These are phyloP conservation scores for Citrullus amarus DNA, from an alignment of 306 rosid species.

Conservation along the genomic window DNA sequence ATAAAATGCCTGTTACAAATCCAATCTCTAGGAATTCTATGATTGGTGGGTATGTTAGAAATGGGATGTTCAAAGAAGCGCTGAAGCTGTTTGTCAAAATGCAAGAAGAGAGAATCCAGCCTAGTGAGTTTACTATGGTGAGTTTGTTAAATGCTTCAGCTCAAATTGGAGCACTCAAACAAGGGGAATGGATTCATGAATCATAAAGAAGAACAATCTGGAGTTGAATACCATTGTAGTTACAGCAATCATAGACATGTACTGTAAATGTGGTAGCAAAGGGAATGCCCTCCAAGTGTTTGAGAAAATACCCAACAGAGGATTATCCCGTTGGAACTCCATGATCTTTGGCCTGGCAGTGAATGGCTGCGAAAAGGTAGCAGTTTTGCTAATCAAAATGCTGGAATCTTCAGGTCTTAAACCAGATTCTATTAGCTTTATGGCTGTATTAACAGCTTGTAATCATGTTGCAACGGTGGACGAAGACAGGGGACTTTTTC, in stretches of 20 bases:
- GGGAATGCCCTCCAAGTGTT: slow-evolving; percentile 46
- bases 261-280: slow-evolving; percentile 66
- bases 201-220: slow-evolving; percentile 41
- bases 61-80: slow-evolving; percentile 44
- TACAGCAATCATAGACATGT: slow-evolving; percentile 76
- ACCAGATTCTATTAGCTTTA: slow-evolving; percentile 59
- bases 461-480: slow-evolving; percentile 53
- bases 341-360: slow-evolving; percentile 62
- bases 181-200: slow-evolving; percentile 73
- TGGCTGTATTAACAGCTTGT: slow-evolving; percentile 75
- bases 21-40: slow-evolving; percentile 63
- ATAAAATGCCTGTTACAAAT: slow-evolving; percentile 41
- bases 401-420: slow-evolving; percentile 36
- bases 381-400: slow-evolving; percentile 42
- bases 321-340: slow-evolving; percentile 70
- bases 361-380: slow-evolving; percentile 58
- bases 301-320: slow-evolving; percentile 32
- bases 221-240: slow-evolving; percentile 46
- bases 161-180: slow-evolving; percentile 62
- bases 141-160: slow-evolving; percentile 81
- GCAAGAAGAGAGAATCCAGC: slow-evolving; percentile 39
- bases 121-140: slow-evolving; percentile 79
- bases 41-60: slow-evolving; percentile 86
- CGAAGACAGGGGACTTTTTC: slow-evolving; percentile 42
- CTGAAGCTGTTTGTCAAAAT: slow-evolving; percentile 45